A percentile compares a stretch with the other conserved stretches of the same genome.
Conservation (phyloP, 768 basidiomycete species). For the Hygrocybe coccinea region DNA sequence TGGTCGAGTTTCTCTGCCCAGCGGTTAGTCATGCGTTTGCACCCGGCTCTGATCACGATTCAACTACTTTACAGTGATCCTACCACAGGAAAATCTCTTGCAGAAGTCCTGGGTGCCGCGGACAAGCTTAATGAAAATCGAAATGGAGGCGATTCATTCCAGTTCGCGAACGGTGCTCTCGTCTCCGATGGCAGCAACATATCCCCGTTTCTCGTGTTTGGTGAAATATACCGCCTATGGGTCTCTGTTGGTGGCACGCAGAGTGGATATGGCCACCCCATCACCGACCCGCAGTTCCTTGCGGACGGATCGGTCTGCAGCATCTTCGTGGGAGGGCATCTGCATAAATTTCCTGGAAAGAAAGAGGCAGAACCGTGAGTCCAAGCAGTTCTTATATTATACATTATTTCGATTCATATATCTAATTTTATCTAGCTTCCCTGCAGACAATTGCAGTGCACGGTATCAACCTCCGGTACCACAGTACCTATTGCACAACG, state of each 20-base stretch:
- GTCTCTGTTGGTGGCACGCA: background rate
- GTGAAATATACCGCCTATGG: background rate
- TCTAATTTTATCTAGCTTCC: background rate
- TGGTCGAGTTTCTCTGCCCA: no score
- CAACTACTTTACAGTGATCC: background rate
- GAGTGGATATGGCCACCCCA: background rate
- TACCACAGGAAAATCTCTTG: background rate
- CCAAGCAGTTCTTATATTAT: background rate
- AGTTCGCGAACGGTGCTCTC: background rate
- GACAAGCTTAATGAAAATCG: background rate
- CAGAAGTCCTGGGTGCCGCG: background rate
- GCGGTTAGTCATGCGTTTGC: no score
- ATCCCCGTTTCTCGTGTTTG: background rate
- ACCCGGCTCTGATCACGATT: no score
- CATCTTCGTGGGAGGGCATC: slow-evolving; percentile 2
- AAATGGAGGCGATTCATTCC: background rate
- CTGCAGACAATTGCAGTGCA: background rate
- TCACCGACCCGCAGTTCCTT: slow-evolving; percentile 3
- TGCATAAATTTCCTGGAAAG: background rate
- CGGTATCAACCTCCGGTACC: background rate
- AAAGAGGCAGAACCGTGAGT: background rate
- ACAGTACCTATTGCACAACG: background rate
- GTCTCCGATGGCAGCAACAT: background rate
- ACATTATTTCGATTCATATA: background rate
- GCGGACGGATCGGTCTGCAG: slow-evolving; percentile 2